phyloP scores from a whole-genome alignment of 805 yeast species.

The Schizosaccharomyces japonicus region DNA sequence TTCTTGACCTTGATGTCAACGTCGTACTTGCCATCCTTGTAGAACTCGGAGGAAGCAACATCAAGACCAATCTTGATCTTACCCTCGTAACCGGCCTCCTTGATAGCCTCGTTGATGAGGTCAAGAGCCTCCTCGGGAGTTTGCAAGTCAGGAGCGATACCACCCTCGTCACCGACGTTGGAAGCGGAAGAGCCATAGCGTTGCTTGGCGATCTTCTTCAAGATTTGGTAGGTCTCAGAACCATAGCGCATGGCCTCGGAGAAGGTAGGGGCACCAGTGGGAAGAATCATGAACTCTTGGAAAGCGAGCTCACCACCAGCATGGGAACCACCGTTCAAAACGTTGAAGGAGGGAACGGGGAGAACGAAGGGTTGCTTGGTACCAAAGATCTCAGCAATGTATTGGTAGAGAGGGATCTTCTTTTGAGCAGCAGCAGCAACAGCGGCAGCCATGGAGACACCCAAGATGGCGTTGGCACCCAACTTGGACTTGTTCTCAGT shows the following conservation, averaged over 20 bases:
- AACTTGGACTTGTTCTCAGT: constrained; percentile 84
- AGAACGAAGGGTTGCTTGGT: constrained; percentile 67
- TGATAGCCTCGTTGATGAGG: constrained; percentile 73
- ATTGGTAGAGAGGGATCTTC: constrained; percentile 74
- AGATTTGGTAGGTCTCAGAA: constrained; percentile 90
- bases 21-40: constrained; percentile 90
- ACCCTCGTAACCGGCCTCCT: constrained; percentile 87
- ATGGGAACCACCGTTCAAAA: constrained; percentile 97
- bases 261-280: constrained; percentile 73
- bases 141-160: constrained; percentile 95
- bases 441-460: constrained; percentile 92
- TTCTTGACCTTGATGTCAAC: constrained; percentile 95
- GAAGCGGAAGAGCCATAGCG: constrained; percentile 95
- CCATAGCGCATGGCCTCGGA: constrained; percentile 92
- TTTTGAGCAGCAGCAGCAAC: constrained; percentile 96
- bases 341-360: constrained; percentile 98
- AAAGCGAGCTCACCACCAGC: constrained; percentile 98
- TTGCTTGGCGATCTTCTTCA: constrained; percentile 81
- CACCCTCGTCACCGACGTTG: constrained; percentile 99
- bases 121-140: constrained; percentile 94
- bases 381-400: constrained; percentile 59
- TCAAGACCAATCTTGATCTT: constrained; percentile 79
- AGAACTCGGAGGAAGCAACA: constrained; percentile 94
- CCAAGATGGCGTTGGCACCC: constrained; percentile 96
- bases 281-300: constrained; percentile 99